phyloP scores from a whole-genome alignment of 257 asterid species.

The Solanum rostratum region DNA sequence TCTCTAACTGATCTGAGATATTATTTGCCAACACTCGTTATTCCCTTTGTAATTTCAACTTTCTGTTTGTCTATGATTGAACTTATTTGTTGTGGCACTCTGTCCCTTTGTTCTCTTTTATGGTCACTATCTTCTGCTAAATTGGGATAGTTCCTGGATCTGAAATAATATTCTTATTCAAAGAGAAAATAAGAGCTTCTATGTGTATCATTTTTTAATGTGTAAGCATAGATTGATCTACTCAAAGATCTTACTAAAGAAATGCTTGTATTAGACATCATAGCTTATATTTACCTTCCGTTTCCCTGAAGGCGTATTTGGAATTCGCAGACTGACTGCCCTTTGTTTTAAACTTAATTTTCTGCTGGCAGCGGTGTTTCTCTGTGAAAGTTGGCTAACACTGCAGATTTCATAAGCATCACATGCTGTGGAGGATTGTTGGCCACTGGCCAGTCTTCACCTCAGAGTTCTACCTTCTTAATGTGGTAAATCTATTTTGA shows the following conservation, averaged over 20 bases:
- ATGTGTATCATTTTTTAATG: not conserved
- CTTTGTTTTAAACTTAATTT: not conserved
- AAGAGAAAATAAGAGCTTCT: not conserved
- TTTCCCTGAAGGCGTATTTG: not conserved
- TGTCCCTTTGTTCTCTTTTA: not conserved
- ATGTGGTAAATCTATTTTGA: not conserved
- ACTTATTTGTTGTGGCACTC: not conserved
- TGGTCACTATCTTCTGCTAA: not conserved
- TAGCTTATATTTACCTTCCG: not conserved
- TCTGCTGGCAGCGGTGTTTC: not conserved
- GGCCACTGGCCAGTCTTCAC: not conserved
- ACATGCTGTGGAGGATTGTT: not conserved
- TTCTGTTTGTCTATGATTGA: not conserved
- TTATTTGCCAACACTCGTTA: not conserved
- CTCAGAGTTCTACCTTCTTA: not conserved
- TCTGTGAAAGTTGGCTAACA: not conserved
- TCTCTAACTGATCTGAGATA: not conserved
- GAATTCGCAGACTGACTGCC: not conserved
- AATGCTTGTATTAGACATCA: not conserved
- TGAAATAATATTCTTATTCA: not conserved
- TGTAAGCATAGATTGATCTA: not conserved
- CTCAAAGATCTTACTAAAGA: not conserved
- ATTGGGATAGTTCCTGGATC: not conserved
- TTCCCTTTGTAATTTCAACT: not conserved
- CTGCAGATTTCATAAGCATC: not conserved